Conservation (phyloP, 1,284 basidiomycete species). For the Chalciporus sp. region DNA sequence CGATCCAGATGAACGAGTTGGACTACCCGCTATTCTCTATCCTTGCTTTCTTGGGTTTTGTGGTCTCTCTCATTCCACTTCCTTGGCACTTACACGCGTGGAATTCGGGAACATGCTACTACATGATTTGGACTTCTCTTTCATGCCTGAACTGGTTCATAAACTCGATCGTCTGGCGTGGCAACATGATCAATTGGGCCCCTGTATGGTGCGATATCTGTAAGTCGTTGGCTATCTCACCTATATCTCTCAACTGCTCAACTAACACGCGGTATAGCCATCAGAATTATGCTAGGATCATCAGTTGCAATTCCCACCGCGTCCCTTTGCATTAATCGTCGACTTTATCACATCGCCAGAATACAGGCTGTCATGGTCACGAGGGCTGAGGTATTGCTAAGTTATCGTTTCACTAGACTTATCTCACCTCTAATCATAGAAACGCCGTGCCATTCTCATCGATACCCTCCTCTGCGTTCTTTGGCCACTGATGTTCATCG, state of each 20-base stretch:
- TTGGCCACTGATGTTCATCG: too few species aligned
- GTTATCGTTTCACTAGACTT: too few species aligned
- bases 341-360: conserved; percentile 50
- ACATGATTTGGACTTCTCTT: conserved; percentile 59
- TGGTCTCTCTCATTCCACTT: background rate
- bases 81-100: conserved; percentile 35
- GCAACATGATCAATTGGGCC: conserved; percentile 44
- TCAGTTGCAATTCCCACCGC: conserved; percentile 54
- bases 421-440: too few species aligned
- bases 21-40: background rate
- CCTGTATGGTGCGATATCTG: conserved; percentile 61
- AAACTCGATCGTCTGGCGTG: conserved; percentile 60
- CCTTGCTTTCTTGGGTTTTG: background rate
- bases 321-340: conserved; percentile 48
- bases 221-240: conserved; percentile 13
- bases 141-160: conserved; percentile 53
- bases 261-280: too few species aligned
- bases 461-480: too few species aligned
- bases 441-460: too few species aligned
- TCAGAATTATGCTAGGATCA: conserved; percentile 39
- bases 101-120: conserved; percentile 59
- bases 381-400: background rate
- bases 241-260: conserved; percentile 32
- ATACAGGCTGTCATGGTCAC: conserved; percentile 24
- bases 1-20: too few species aligned